A percentile compares a stretch with the other conserved stretches of the same genome.
phyloP scores from a whole-genome alignment of 2,329 filamentous ascomycete species.

The Bisporella sp. region DNA sequence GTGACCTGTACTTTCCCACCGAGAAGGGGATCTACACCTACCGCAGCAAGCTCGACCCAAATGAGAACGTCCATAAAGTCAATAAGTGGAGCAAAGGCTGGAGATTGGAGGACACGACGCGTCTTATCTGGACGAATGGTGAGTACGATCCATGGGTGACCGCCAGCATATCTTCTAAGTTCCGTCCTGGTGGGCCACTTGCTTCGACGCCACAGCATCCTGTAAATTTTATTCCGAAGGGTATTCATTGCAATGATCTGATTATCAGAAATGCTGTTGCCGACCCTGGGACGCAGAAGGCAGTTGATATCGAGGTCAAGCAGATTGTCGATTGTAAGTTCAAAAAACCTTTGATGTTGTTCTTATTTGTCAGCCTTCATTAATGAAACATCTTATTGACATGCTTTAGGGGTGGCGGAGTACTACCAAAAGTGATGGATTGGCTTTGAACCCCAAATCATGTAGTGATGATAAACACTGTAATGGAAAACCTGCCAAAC shows the following conservation, averaged over 20 bases:
- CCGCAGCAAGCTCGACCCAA: background rate
- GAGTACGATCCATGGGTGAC: constrained; percentile 3
- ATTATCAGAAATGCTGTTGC: background rate
- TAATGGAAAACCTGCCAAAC: too few relatives aligned
- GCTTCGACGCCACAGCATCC: background rate
- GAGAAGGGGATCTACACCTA: background rate
- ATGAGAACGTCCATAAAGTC: background rate
- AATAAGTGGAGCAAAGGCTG: background rate
- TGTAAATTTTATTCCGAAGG: background rate
- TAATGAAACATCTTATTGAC: background rate
- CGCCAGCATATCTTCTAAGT: background rate
- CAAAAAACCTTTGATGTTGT: too few relatives aligned
- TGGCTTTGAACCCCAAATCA: too few relatives aligned
- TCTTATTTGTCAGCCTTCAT: background rate
- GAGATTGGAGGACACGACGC: background rate
- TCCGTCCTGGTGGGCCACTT: constrained; percentile 1
- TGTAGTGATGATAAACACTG: too few relatives aligned
- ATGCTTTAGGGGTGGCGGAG: background rate
- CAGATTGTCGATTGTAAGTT: background rate
- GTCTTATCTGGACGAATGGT: background rate
- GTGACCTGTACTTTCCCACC: background rate
- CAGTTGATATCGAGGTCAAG: background rate
- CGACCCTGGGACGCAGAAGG: background rate
- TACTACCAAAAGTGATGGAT: background rate
- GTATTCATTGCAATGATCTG: constrained; percentile 1